Percentiles rank a stretch among this genome's conserved stretches.
Evolutionary conservation across 805 yeast genomes (phyloP).

Genomic region (Sugiyamaella americana): DNA sequence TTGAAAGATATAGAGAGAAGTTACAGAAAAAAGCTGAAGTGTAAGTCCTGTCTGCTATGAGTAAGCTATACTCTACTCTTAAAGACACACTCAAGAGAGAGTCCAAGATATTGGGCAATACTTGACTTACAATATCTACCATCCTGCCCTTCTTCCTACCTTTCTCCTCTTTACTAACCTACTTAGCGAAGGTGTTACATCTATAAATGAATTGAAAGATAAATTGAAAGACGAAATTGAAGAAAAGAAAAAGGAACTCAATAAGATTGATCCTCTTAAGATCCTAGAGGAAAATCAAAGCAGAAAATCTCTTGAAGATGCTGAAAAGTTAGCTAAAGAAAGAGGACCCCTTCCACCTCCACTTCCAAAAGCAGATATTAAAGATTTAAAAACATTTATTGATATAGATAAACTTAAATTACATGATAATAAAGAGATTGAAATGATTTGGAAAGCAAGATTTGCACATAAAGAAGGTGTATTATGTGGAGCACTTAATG

Average conservation of each 20-base stretch:
- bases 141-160: too few relatives aligned
- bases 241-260: constrained; percentile 48
- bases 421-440: constrained; percentile 59
- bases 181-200: constrained; percentile 36
- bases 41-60: constrained; percentile 42
- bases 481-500: constrained; percentile 59
- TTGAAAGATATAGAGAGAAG: constrained; percentile 37
- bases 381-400: constrained; percentile 64
- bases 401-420: constrained; percentile 58
- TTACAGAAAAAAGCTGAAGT: constrained; percentile 36
- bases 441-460: constrained; percentile 83
- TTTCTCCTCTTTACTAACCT: neutral
- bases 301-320: constrained; percentile 12
- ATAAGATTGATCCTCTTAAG: constrained; percentile 60
- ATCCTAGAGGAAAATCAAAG: constrained; percentile 27
- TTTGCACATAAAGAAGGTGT: constrained; percentile 56
- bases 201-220: constrained; percentile 55
- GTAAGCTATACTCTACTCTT: constrained; percentile 51
- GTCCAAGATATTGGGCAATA: constrained; percentile 49
- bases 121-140: constrained; percentile 72
- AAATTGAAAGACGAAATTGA: constrained; percentile 53
- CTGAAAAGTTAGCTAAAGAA: constrained; percentile 8
- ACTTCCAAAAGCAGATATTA: constrained; percentile 40
- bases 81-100: constrained; percentile 54
- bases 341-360: constrained; percentile 27